Evolutionary conservation across 2,329 filamentous ascomycete species (phyloP).

Genomic region (Aspergillus eucalypticola): DNA sequence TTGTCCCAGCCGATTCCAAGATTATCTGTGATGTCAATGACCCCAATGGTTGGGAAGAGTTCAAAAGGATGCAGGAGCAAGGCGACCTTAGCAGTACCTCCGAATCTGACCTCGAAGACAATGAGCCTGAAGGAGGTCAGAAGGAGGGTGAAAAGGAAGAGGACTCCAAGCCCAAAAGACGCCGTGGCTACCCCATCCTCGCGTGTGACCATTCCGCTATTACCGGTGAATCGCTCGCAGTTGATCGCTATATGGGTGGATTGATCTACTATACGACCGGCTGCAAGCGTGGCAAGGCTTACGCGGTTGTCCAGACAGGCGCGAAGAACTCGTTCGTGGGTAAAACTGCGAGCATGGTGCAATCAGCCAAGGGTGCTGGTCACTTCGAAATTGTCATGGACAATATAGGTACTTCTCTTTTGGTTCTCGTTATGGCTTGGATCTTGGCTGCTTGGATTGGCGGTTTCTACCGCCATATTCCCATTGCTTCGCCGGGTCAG

Average conservation of each 20-base stretch:
- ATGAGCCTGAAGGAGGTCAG: conserved; percentile 40
- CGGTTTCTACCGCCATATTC: conserved; percentile 72
- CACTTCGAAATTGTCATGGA: conserved; percentile 84
- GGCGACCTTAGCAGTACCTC: conserved; percentile 56
- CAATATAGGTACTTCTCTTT: conserved; percentile 70
- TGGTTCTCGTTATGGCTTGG: conserved; percentile 75
- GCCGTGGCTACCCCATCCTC: conserved; percentile 64
- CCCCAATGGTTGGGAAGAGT: conserved; percentile 67
- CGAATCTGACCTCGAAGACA: conserved; percentile 57
- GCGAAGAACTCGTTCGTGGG: conserved; percentile 75
- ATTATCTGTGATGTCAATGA: conserved; percentile 72
- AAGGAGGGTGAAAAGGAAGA: conserved; percentile 15
- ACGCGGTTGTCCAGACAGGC: conserved; percentile 65
- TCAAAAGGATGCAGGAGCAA: conserved; percentile 63
- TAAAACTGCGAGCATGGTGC: conserved; percentile 70
- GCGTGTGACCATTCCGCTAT: conserved; percentile 79
- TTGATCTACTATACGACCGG: conserved; percentile 76
- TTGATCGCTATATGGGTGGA: conserved; percentile 68
- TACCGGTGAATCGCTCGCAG: conserved; percentile 75
- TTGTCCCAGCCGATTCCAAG: conserved; percentile 68
- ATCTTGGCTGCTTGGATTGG: conserved; percentile 75
- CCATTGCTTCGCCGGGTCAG: conserved; percentile 57
- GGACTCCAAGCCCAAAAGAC: conserved; percentile 17
- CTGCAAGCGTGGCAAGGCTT: conserved; percentile 78
- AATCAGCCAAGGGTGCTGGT: conserved; percentile 72